Conservation (phyloP, 139 green algal species). For the Chlorella sp. region DNA sequence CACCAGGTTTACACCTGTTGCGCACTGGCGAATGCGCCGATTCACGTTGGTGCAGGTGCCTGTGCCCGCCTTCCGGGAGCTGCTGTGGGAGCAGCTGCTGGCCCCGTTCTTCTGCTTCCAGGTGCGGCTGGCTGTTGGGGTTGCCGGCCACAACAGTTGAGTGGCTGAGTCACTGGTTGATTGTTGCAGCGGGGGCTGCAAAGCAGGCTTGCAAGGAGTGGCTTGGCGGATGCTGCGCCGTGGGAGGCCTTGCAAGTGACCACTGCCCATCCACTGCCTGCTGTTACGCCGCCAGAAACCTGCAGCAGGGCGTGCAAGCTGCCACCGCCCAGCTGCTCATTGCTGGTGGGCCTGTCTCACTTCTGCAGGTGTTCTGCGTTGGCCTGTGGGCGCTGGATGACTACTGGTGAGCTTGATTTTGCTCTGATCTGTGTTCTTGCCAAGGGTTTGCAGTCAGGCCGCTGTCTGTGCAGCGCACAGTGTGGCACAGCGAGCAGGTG, state of each 20-base stretch:
- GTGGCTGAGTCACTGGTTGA: too few relatives aligned
- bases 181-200: neutral
- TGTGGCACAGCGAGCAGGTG: too few relatives aligned
- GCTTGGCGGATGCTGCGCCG: neutral
- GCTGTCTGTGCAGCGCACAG: too few relatives aligned
- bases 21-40: too few relatives aligned
- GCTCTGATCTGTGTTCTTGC: too few relatives aligned
- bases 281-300: too few relatives aligned
- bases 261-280: neutral
- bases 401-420: constrained; percentile 71
- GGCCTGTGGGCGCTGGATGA: constrained; percentile 94
- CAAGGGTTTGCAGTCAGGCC: too few relatives aligned
- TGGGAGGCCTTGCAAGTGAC: neutral
- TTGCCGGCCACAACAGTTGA: too few relatives aligned
- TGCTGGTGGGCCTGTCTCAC: too few relatives aligned
- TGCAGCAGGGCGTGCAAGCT: too few relatives aligned
- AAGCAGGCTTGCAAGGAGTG: neutral
- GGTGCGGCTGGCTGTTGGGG: neutral
- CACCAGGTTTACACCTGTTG: too few relatives aligned
- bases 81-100: constrained; percentile 93
- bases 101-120: constrained; percentile 99
- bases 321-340: too few relatives aligned
- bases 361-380: constrained; percentile 87
- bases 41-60: constrained; percentile 52
- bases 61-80: constrained; percentile 71